Conservation (phyloP, 345 rosid genomes). For the Cardamine chenopodiifolia region DNA sequence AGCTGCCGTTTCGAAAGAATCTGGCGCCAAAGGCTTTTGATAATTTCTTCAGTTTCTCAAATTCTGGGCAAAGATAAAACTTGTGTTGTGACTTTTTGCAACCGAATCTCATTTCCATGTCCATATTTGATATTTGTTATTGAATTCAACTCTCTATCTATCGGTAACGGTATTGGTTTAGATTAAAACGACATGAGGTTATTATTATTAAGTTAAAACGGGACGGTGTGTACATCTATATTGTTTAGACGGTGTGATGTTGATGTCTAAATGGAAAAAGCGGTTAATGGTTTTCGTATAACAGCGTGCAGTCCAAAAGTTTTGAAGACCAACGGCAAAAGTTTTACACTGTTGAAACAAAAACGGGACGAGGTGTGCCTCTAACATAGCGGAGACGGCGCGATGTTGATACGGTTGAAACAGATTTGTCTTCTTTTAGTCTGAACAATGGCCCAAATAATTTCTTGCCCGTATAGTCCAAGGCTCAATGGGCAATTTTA, state of each 20-base stretch:
- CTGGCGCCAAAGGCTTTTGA: slow-evolving; percentile 57
- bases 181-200: not conserved
- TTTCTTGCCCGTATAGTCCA: not conserved
- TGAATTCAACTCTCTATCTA: not conserved
- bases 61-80: too few relatives aligned
- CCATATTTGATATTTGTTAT: not conserved
- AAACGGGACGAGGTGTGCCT: not conserved
- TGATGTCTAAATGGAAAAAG: too few relatives aligned
- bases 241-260: not conserved
- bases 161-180: too few relatives aligned
- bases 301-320: too few relatives aligned
- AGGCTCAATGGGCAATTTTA: not conserved
- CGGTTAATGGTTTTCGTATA: too few relatives aligned
- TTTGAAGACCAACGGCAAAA: too few relatives aligned
- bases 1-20: slow-evolving; percentile 57
- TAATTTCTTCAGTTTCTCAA: not conserved
- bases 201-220: not conserved
- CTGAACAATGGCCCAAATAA: slow-evolving; percentile 5
- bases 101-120: not conserved
- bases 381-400: not conserved
- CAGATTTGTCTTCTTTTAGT: not conserved
- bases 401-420: not conserved
- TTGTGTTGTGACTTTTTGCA: too few relatives aligned
- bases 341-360: too few relatives aligned
- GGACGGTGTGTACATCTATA: not conserved